A percentile compares a stretch with the other conserved stretches of the same genome.
phyloP scores from a whole-genome alignment of 2,329 filamentous ascomycete species.

The Aaosphaeria arxii region DNA sequence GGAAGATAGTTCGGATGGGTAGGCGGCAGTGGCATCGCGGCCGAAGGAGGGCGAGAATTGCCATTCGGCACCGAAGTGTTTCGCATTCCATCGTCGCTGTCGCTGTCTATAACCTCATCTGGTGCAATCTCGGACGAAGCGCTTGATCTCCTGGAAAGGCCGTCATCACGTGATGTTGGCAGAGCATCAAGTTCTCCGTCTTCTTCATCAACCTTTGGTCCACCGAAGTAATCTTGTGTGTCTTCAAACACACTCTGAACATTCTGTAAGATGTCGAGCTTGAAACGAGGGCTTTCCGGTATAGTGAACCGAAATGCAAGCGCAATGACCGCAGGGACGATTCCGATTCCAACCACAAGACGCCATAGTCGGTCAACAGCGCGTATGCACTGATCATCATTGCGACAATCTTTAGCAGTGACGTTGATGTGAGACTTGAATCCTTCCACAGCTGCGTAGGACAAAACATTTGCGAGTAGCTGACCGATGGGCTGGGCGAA shows the following conservation, averaged over 20 bases:
- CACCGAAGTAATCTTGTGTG: conserved; percentile 29
- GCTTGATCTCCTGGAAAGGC: conserved; percentile 11
- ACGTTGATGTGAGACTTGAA: conserved; percentile 23
- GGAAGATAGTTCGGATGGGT: conserved; percentile 48
- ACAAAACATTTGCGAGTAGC: conserved; percentile 27
- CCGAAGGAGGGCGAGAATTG: conserved; percentile 5
- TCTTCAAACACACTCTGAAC: conserved; percentile 28
- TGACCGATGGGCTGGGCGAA: conserved; percentile 43
- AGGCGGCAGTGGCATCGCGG: conserved; percentile 12
- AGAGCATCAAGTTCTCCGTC: conserved; percentile 28
- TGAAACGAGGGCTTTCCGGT: conserved; percentile 40
- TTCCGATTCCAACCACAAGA: conserved; percentile 39
- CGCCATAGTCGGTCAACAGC: conserved; percentile 40
- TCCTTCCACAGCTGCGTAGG: conserved; percentile 22
- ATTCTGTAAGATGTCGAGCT: conserved; percentile 38
- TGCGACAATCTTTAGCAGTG: conserved; percentile 8
- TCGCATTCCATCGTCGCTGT: conserved; percentile 17
- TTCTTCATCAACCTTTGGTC: conserved; percentile 20
- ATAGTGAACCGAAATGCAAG: conserved; percentile 40
- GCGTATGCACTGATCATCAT: conserved; percentile 22
- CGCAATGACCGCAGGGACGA: conserved; percentile 36
- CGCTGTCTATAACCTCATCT: conserved; percentile 21
- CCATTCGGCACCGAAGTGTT: conserved; percentile 3
- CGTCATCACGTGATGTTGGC: conserved; percentile 1
- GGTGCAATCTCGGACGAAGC: conserved; percentile 23